Percentiles rank a stretch among this genome's conserved stretches.
Evolutionary conservation across 78 protist genomes (phyloP).

Genomic region (Acrasis kona): DNA sequence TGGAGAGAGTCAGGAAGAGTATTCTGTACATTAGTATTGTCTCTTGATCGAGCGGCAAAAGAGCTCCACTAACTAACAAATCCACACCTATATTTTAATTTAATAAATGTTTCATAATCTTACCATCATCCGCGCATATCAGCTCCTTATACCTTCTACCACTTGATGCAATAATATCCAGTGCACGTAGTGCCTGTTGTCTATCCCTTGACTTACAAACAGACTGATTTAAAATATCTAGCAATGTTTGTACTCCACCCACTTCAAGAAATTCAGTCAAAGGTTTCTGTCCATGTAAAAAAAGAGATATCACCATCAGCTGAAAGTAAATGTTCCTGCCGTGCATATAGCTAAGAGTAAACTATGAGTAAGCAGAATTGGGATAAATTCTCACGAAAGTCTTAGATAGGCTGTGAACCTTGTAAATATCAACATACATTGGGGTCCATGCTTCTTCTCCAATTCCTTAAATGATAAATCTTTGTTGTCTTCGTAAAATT

Average conservation of each 20-base stretch:
- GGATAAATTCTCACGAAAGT: too few species aligned
- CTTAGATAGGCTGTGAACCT: slow-evolving; percentile 9
- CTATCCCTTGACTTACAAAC: background rate
- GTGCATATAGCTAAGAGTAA: background rate
- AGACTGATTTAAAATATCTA: background rate
- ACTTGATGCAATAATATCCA: slow-evolving; percentile 1
- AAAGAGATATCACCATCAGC: background rate
- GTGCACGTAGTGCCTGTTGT: background rate
- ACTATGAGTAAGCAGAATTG: too few species aligned
- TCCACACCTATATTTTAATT: too few species aligned
- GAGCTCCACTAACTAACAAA: too few species aligned
- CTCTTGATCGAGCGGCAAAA: too few species aligned
- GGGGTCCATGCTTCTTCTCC: background rate
- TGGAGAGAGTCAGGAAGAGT: too few species aligned
- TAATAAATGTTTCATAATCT: too few species aligned
- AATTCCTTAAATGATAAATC: background rate
- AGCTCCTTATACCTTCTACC: slow-evolving; percentile 5
- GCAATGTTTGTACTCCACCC: slow-evolving; percentile 12
- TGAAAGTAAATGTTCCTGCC: background rate
- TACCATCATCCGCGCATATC: too few species aligned
- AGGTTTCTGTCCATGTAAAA: slow-evolving; percentile 3
- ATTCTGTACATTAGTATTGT: too few species aligned
- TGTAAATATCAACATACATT: background rate
- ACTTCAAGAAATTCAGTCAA: slow-evolving; percentile 11
- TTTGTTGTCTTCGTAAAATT: background rate